Evolutionary conservation across 2,329 filamentous ascomycete genomes (phyloP).

Genomic region (Colletotrichum filicis): DNA sequence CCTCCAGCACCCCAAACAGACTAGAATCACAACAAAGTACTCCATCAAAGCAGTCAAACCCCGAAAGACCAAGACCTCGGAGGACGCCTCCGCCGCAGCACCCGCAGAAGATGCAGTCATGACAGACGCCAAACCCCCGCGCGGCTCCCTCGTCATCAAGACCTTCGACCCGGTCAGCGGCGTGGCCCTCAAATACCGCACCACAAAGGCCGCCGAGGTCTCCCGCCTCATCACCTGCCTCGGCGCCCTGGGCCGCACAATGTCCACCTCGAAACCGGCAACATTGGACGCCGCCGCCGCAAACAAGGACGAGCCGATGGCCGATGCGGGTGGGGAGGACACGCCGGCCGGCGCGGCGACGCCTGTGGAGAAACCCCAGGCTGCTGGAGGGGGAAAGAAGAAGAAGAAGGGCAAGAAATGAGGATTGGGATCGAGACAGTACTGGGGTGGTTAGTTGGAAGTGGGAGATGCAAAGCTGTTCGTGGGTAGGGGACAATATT

Average conservation of each 20-base stretch:
- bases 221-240: constrained; percentile 82
- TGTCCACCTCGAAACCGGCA: constrained; percentile 58
- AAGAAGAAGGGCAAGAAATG: constrained; percentile 80
- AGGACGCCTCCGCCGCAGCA: constrained; percentile 41
- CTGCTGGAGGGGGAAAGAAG: constrained; percentile 63
- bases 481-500: neutral
- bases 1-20: constrained; percentile 60
- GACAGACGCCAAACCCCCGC: constrained; percentile 58
- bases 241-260: constrained; percentile 78
- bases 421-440: constrained; percentile 34
- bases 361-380: constrained; percentile 39
- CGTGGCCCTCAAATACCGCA: constrained; percentile 89
- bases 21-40: constrained; percentile 93
- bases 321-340: constrained; percentile 46
- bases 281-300: constrained; percentile 50
- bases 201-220: constrained; percentile 91
- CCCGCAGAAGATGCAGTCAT: constrained; percentile 41
- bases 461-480: neutral
- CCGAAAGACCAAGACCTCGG: constrained; percentile 38
- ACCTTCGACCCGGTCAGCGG: constrained; percentile 88
- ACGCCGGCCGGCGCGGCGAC: constrained; percentile 40
- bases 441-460: neutral
- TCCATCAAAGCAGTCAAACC: constrained; percentile 66
- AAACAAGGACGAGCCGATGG: constrained; percentile 52
- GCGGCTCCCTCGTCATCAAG: constrained; percentile 83